Evolutionary conservation across 768 basidiomycete genomes (phyloP).

Genomic region (Lentinula boryana): DNA sequence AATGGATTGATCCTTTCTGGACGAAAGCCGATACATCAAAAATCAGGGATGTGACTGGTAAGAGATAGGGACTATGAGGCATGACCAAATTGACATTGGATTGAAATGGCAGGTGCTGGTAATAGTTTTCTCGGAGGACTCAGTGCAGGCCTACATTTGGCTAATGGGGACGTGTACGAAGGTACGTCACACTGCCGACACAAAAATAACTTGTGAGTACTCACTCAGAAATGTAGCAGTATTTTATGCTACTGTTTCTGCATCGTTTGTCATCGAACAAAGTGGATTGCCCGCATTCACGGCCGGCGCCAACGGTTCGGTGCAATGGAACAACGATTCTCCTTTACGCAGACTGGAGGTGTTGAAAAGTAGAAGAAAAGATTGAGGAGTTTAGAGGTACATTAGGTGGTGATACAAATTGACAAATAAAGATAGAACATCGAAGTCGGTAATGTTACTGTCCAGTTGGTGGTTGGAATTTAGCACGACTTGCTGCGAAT

Average conservation of each 20-base stretch:
- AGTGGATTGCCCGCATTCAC: conserved; percentile 58
- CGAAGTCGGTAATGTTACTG: conserved; percentile 27
- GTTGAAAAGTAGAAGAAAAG: conserved; percentile 37
- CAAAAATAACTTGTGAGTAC: neutral
- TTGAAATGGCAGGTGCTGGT: conserved; percentile 62
- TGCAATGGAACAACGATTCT: conserved; percentile 68
- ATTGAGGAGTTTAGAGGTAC: conserved; percentile 13
- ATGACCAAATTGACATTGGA: neutral
- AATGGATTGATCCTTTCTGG: conserved; percentile 80
- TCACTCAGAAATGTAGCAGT: conserved; percentile 36
- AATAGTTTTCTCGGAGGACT: conserved; percentile 86
- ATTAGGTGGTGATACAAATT: conserved; percentile 8
- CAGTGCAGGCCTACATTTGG: conserved; percentile 59
- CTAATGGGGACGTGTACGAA: conserved; percentile 54
- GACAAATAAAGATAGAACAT: conserved; percentile 13
- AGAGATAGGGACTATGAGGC: neutral
- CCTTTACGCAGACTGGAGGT: conserved; percentile 52
- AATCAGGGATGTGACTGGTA: conserved; percentile 81
- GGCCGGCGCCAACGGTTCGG: conserved; percentile 17
- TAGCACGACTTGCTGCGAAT: conserved; percentile 88
- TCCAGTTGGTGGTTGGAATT: conserved; percentile 50
- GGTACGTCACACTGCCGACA: conserved; percentile 38
- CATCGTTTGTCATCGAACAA: conserved; percentile 82
- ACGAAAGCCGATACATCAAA: conserved; percentile 31
- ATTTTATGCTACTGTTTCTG: conserved; percentile 73